phyloP scores from a whole-genome alignment of 768 basidiomycete genomes.

The Dendrothele bispora region DNA sequence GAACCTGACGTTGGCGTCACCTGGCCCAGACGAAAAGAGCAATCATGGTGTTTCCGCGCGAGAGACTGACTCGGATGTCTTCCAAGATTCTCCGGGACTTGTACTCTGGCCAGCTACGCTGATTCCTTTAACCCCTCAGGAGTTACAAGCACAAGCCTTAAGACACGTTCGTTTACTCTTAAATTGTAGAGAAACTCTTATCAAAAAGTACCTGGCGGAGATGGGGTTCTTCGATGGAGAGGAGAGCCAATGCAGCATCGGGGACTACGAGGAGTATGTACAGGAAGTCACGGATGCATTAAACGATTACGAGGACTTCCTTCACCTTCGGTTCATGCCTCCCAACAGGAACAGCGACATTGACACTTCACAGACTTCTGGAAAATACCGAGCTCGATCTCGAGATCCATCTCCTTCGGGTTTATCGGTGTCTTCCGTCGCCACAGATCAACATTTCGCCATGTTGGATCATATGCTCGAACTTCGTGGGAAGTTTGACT shows the following conservation, averaged over 20 bases:
- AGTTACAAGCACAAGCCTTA: slow-evolving; percentile 50
- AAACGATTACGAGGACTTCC: no score
- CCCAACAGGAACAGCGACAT: no score
- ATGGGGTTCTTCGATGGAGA: slow-evolving; percentile 22
- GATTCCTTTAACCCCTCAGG: slow-evolving; percentile 37
- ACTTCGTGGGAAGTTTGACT: no score
- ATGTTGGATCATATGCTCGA: slow-evolving; percentile 22
- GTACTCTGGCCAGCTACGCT: slow-evolving; percentile 44
- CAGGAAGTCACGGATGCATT: no score
- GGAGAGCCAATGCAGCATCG: slow-evolving; percentile 27
- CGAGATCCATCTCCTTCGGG: no score
- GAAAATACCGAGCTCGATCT: no score
- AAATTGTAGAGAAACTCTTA: slow-evolving; percentile 42
- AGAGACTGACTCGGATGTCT: no score
- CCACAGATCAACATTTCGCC: slow-evolving; percentile 14
- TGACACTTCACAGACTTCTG: no score
- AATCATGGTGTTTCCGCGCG: no score
- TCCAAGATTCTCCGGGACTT: slow-evolving; percentile 50
- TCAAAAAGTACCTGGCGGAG: slow-evolving; percentile 37
- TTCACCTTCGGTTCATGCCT: no score
- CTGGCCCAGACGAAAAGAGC: no score
- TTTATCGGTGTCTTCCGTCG: slow-evolving; percentile 12
- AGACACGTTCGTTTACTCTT: slow-evolving; percentile 46
- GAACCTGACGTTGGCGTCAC: slow-evolving; percentile 42
- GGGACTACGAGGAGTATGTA: slow-evolving; percentile 38